Percentiles rank a stretch among this genome's conserved stretches.
phyloP scores from a whole-genome alignment of 2,329 filamentous ascomycete species.

The Colletotrichum lindemuthianum region DNA sequence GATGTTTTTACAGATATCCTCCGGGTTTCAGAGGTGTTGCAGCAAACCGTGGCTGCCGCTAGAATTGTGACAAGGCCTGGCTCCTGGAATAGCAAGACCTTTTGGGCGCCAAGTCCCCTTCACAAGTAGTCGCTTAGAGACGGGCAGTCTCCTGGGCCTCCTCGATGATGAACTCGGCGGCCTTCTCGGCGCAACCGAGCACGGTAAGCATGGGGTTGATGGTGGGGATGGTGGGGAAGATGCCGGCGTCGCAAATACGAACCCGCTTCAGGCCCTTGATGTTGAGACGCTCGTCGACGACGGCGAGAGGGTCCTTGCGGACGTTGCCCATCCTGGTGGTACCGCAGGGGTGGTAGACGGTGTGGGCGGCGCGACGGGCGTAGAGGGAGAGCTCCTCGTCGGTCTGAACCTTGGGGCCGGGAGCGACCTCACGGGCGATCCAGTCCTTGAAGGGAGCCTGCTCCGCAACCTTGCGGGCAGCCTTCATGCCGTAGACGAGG shows the following conservation, averaged over 20 bases:
- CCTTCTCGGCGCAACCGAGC: constrained; percentile 82
- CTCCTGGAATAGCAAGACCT: too few relatives aligned
- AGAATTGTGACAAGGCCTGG: too few relatives aligned
- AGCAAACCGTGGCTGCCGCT: too few relatives aligned
- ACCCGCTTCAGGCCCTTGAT: constrained; percentile 51
- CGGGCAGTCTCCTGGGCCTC: constrained; percentile 55
- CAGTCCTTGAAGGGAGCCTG: constrained; percentile 82
- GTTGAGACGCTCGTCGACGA: constrained; percentile 53
- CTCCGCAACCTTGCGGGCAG: constrained; percentile 79
- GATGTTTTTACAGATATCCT: constrained; percentile 16
- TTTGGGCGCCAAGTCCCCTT: too few relatives aligned
- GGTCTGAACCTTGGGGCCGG: constrained; percentile 76
- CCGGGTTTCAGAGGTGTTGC: too few relatives aligned
- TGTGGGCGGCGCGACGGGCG: constrained; percentile 79
- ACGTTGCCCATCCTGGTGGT: constrained; percentile 47
- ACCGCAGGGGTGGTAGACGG: constrained; percentile 43
- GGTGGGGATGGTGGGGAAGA: constrained; percentile 87
- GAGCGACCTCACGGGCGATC: constrained; percentile 85
- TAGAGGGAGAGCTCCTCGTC: constrained; percentile 87
- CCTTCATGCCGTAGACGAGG: constrained; percentile 79
- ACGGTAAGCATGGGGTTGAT: constrained; percentile 95
- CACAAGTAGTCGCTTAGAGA: not conserved
- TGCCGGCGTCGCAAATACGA: constrained; percentile 62
- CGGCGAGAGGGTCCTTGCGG: constrained; percentile 78
- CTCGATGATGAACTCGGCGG: constrained; percentile 83